Evolutionary conservation across 768 basidiomycete species (phyloP).

Genomic region (Candolleomyces eurysporus): DNA sequence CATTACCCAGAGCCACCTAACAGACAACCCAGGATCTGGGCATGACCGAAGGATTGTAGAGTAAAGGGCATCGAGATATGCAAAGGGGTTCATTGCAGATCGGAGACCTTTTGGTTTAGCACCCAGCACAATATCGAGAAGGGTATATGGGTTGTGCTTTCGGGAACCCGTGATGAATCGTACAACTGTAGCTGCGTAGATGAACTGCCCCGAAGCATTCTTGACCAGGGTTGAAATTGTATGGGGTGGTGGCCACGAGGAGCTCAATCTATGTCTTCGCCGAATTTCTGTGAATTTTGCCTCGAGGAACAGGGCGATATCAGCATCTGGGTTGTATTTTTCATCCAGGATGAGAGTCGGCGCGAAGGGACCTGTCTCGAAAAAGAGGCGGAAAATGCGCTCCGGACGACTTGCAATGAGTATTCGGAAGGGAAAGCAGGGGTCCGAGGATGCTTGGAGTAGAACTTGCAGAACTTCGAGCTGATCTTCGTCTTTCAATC

Average conservation of each 20-base stretch:
- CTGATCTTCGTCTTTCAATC: not conserved
- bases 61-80: not conserved
- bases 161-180: not conserved
- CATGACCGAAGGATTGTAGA: not conserved
- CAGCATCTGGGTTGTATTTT: not conserved
- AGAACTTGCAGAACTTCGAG: not conserved
- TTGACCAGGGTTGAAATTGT: not conserved
- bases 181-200: not conserved
- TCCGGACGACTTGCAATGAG: not conserved
- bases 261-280: not conserved
- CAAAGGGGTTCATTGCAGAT: not conserved
- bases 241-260: not conserved
- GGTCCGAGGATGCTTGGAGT: not conserved
- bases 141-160: not conserved
- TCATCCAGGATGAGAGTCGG: not conserved
- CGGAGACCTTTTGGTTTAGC: not conserved
- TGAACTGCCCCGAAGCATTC: not conserved
- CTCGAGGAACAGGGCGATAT: not conserved
- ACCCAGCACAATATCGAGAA: not conserved
- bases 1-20: not conserved
- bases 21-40: not conserved
- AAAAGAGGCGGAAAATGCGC: not conserved
- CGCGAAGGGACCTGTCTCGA: not conserved
- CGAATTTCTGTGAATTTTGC: not conserved
- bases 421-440: not conserved